A percentile compares a stretch with the other conserved stretches of the same genome.
These are phyloP conservation scores for Eucalyptus camaldulensis DNA, from an alignment of 345 rosid species.

Conservation along the genomic window DNA sequence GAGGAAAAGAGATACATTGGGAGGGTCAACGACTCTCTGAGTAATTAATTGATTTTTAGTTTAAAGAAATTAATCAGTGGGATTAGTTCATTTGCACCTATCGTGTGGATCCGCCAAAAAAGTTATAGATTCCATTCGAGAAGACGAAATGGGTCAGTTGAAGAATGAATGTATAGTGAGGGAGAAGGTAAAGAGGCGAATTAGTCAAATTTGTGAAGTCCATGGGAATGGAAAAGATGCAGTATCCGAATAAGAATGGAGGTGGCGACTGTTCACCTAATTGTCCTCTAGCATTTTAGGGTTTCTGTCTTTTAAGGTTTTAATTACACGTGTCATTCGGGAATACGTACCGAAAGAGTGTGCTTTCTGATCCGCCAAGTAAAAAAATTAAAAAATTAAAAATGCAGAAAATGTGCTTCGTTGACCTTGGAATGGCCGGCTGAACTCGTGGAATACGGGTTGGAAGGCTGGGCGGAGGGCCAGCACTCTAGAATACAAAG, in stretches of 20 bases:
- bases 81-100: background rate
- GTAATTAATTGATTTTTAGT: background rate
- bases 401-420: background rate
- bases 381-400: background rate
- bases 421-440: background rate
- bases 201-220: background rate
- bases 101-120: background rate
- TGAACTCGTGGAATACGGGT: background rate
- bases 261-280: background rate
- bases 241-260: background rate
- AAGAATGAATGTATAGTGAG: background rate
- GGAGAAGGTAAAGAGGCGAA: background rate
- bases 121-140: background rate
- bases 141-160: background rate
- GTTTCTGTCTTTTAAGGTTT: background rate
- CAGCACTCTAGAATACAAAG: background rate
- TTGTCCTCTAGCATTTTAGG: background rate
- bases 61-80: background rate
- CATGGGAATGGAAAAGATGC: background rate
- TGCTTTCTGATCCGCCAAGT: background rate
- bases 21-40: background rate
- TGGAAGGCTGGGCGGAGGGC: background rate
- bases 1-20: background rate
- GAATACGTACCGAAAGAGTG: background rate
- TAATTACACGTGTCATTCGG: background rate